phyloP scores from a whole-genome alignment of 1,139 yeast species.

The Yamadazyma blattariae region DNA sequence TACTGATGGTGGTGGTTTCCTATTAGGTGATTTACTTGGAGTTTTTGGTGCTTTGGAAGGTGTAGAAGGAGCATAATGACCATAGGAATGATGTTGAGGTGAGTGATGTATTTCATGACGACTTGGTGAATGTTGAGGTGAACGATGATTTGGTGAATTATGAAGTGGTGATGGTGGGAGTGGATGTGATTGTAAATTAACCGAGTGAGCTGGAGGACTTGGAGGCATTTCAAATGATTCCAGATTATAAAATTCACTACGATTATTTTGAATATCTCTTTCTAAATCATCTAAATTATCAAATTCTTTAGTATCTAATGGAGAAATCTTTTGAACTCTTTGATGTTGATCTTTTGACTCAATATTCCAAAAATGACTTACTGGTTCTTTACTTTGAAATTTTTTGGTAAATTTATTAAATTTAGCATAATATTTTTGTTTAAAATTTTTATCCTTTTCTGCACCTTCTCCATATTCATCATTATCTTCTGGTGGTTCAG shows the following conservation, averaged over 20 bases:
- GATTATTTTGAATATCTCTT: constrained; percentile 14
- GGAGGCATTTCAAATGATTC: constrained; percentile 10
- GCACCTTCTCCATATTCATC: background rate
- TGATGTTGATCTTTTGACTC: constrained; percentile 8
- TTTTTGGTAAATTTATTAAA: constrained; percentile 31
- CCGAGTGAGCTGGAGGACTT: constrained; percentile 14
- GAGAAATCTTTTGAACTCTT: constrained; percentile 8
- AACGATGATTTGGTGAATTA: background rate
- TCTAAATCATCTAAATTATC: constrained; percentile 19
- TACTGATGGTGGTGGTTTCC: constrained; percentile 24
- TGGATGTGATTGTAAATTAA: background rate
- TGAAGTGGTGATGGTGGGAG: background rate
- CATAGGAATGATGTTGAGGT: too few relatives aligned
- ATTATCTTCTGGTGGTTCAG: constrained; percentile 4
- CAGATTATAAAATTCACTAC: background rate
- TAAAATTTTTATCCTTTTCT: constrained; percentile 4
- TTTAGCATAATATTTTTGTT: constrained; percentile 23
- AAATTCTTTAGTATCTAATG: constrained; percentile 13
- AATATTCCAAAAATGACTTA: constrained; percentile 16
- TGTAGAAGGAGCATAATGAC: too few relatives aligned
- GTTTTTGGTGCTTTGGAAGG: constrained; percentile 3
- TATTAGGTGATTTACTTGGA: constrained; percentile 8
- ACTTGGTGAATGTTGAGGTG: background rate
- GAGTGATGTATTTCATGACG: too few relatives aligned
- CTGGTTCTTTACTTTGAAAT: constrained; percentile 37